Evolutionary conservation across 768 basidiomycete genomes (phyloP).

Genomic region (Termitomyces sp.): DNA sequence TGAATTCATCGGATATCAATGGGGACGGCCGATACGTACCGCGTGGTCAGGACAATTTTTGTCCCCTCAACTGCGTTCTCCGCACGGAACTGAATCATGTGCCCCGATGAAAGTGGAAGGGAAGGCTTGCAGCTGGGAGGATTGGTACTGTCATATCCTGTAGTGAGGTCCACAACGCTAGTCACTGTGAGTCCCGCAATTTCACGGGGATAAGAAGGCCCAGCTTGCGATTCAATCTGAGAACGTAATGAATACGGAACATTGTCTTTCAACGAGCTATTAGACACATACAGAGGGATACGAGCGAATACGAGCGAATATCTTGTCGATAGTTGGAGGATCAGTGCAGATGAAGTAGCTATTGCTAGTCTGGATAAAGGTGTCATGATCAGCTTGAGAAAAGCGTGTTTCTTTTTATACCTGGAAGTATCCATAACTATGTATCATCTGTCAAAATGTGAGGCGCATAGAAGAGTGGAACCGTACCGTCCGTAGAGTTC

Average conservation of each 20-base stretch:
- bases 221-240: conserved; percentile 14
- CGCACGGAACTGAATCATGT: conserved; percentile 84
- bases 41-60: conserved; percentile 64
- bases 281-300: conserved; percentile 38
- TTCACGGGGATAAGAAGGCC: conserved; percentile 51
- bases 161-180: conserved; percentile 72
- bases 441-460: neutral
- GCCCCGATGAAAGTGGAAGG: conserved; percentile 71
- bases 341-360: conserved; percentile 80
- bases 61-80: conserved; percentile 35
- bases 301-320: conserved; percentile 66
- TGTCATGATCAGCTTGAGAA: neutral
- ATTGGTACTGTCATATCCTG: conserved; percentile 74
- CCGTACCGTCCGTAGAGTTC: conserved; percentile 57
- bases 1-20: neutral
- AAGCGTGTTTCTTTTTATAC: conserved; percentile 27
- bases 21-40: conserved; percentile 37
- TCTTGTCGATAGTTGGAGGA: conserved; percentile 57
- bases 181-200: conserved; percentile 62
- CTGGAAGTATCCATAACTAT: conserved; percentile 78
- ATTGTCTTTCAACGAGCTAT: neutral
- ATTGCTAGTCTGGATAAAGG: conserved; percentile 59
- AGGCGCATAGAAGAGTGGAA: neutral
- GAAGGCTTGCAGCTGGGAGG: conserved; percentile 59
- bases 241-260: neutral